Conservation (phyloP, 768 basidiomycete genomes). For the Russula emetica region DNA sequence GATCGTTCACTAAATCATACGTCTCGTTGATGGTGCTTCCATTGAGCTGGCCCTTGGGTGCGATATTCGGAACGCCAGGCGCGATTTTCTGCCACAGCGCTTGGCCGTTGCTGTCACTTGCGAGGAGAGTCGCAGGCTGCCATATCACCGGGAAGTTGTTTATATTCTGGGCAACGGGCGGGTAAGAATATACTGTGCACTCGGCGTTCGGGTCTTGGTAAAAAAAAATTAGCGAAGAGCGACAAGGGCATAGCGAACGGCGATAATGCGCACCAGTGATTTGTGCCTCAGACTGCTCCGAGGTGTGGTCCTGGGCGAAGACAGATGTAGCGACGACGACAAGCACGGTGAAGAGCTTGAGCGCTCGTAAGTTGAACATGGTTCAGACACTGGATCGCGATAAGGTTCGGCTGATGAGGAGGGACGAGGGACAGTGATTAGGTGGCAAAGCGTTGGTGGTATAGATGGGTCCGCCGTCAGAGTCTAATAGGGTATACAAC, state of each 20-base stretch:
- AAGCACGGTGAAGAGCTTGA: neutral
- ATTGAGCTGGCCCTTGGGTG: slow-evolving; percentile 34
- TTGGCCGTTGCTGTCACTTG: slow-evolving; percentile 24
- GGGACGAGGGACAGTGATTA: neutral
- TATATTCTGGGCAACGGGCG: slow-evolving; percentile 1
- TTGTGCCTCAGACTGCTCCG: slow-evolving; percentile 24
- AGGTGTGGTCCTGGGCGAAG: slow-evolving; percentile 18
- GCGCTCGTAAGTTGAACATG: neutral
- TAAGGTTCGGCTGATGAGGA: neutral
- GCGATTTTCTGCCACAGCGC: slow-evolving; percentile 44
- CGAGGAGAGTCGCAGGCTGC: slow-evolving; percentile 19
- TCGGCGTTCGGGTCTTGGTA: slow-evolving; percentile 18
- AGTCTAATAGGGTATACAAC: neutral
- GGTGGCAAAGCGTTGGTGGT: neutral
- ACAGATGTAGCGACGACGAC: neutral
- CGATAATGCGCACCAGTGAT: slow-evolving; percentile 11
- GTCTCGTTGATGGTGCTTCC: slow-evolving; percentile 3
- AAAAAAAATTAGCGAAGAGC: neutral
- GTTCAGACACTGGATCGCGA: neutral
- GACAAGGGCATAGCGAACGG: neutral
- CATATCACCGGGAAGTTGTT: slow-evolving; percentile 18
- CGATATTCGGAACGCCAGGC: slow-evolving; percentile 45
- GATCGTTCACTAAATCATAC: slow-evolving; percentile 23
- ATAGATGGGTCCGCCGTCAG: neutral
- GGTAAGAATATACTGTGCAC: slow-evolving; percentile 23